Evolutionary conservation across 108 stramenopile genomes (phyloP), one percentile per base, ranked within the genome.

Genomic region (Skeletonema tropicum): DNA sequence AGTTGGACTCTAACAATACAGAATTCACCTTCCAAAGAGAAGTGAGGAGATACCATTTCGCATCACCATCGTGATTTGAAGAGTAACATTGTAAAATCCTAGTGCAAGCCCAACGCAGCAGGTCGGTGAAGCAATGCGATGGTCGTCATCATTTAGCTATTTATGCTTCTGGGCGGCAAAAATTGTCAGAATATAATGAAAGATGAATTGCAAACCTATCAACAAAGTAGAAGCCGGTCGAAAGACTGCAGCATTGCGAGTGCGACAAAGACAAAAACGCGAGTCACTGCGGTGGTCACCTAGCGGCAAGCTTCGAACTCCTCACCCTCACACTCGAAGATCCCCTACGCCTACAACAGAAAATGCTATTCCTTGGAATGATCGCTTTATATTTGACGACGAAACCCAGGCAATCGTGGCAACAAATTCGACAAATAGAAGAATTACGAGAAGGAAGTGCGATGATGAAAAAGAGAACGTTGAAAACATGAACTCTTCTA

Each of bases 321-420:
- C 72, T 23, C 39, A 7, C 48, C 48, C 72, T 23, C 39, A 7
- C 48, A 15, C 13, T 4, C 3, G 35, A 3, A 31, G 52, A 66
- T 19, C 64, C 7, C 17, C 61, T 23, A 6, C 21, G 11, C 5
- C 4, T 35, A 7, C 33, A 4, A 41, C 66, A 66, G 3, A 23
- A 61, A 14, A 41, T 58, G 41, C 6, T 26, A 61, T 57, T 14
- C 63, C 72, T 11, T 76, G 75, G 75, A 76, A 76, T 30, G 66
- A 76, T 15, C 66, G 75, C 0, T 68, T 76, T 29, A 76, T 76
- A 19, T 76, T 68, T 17, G 67, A 76, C 48, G 75, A 68, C 6
- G 58, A 55, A 5, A 30, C 5, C 29, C 29, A 15, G 0, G 15
- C 14, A 5, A 52, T 23, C 19, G 52, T 19, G 0, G 61, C 25